Conservation (phyloP, 176 grass and related monocot species). For the Aegilops longissima region DNA sequence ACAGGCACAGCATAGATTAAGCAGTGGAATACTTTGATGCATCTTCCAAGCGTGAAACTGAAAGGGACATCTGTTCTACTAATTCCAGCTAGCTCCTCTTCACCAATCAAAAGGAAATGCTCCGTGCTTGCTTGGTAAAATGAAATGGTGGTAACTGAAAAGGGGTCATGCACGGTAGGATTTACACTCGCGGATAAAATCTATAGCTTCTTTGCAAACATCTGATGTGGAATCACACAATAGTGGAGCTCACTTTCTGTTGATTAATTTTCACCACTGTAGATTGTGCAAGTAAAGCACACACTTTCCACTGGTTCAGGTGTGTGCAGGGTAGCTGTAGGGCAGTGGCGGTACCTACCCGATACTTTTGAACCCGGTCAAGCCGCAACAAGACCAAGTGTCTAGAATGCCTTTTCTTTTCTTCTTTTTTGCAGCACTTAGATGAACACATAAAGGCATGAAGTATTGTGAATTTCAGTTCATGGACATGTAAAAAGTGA, state of each 20-base stretch:
- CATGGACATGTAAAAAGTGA: not conserved
- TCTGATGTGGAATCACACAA: constrained; percentile 45
- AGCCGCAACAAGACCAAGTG: not conserved
- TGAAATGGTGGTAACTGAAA: constrained; percentile 26
- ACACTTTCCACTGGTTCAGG: not conserved
- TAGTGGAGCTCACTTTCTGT: constrained; percentile 23
- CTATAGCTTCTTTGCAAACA: constrained; percentile 29
- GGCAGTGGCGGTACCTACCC: not conserved
- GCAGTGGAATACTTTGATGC: constrained; percentile 20
- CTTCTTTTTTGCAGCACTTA: too few relatives aligned
- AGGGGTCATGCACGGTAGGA: constrained; percentile 16
- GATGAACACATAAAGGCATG: not conserved
- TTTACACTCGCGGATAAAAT: constrained; percentile 20
- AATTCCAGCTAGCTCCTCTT: constrained; percentile 15
- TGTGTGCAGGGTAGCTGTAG: not conserved
- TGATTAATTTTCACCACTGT: constrained; percentile 4
- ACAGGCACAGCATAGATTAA: constrained; percentile 37
- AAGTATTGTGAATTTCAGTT: not conserved
- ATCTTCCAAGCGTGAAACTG: constrained; percentile 14
- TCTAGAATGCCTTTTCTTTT: too few relatives aligned
- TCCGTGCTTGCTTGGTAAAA: constrained; percentile 4
- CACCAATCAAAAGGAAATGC: not conserved
- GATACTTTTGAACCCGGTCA: not conserved
- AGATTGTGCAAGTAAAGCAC: constrained; percentile 19
- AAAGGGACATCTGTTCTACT: constrained; percentile 30